Evolutionary conservation across 1,139 yeast genomes (phyloP).

Genomic region (Chernovozyma sophiae-reginae): DNA sequence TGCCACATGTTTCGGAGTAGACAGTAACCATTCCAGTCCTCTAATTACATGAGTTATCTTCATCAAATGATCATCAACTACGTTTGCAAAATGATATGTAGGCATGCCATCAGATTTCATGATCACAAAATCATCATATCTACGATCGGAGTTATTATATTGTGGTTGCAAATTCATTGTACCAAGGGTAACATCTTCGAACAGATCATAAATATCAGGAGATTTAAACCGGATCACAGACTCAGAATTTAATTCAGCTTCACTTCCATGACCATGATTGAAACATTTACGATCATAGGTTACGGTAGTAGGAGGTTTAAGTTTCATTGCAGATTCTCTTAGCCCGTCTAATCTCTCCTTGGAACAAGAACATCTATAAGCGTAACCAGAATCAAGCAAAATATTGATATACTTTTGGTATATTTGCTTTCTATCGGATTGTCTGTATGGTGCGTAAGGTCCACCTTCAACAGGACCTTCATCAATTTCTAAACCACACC

Average conservation of each 20-base stretch:
- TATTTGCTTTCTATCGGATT: constrained; percentile 69
- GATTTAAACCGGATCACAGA: constrained; percentile 60
- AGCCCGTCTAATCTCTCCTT: constrained; percentile 69
- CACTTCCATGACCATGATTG: constrained; percentile 20
- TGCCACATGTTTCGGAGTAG: constrained; percentile 93
- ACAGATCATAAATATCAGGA: constrained; percentile 64
- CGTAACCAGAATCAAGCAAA: constrained; percentile 61
- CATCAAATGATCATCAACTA: constrained; percentile 93
- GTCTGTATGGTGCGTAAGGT: constrained; percentile 71
- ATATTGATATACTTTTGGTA: constrained; percentile 55
- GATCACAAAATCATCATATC: constrained; percentile 87
- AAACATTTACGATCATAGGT: constrained; percentile 84
- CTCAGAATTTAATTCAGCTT: constrained; percentile 21
- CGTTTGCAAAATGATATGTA: constrained; percentile 94
- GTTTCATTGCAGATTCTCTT: constrained; percentile 64
- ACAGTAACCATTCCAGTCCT: constrained; percentile 97
- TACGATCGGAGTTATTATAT: constrained; percentile 58
- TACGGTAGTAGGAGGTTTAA: constrained; percentile 87
- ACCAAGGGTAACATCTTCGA: constrained; percentile 77
- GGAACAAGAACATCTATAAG: constrained; percentile 84
- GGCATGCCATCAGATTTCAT: constrained; percentile 91
- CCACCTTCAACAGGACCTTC: constrained; percentile 81
- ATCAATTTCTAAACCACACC: constrained; percentile 76
- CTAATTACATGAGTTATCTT: constrained; percentile 87
- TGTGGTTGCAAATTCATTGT: constrained; percentile 74